These are phyloP conservation scores for Alternaria gaisen DNA, from an alignment of 2,329 filamentous ascomycete genomes.

Conservation along the genomic window DNA sequence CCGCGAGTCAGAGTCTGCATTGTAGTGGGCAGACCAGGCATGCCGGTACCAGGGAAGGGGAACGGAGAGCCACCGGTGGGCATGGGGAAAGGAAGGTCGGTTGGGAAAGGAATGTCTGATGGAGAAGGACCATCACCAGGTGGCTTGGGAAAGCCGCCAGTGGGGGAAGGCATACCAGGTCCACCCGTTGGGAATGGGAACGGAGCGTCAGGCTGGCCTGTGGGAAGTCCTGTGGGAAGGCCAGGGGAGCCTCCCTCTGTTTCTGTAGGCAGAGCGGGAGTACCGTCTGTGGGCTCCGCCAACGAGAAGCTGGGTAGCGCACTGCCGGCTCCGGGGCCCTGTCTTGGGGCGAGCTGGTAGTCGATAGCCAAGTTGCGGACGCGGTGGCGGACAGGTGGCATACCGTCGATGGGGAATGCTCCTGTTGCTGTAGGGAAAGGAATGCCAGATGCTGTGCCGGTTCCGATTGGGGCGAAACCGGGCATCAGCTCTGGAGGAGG, in stretches of 20 bases:
- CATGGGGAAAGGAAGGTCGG: constrained; percentile 9
- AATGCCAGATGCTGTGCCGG: constrained; percentile 9
- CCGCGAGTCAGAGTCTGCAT: constrained; percentile 24
- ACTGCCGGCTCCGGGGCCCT: constrained; percentile 5
- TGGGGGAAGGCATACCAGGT: constrained; percentile 1
- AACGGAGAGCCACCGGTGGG: constrained; percentile 14
- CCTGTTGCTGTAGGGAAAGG: constrained; percentile 17
- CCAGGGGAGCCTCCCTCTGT: background rate
- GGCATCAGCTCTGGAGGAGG: constrained; percentile 13
- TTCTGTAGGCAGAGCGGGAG: constrained; percentile 3
- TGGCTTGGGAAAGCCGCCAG: constrained; percentile 7
- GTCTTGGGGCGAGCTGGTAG: constrained; percentile 28
- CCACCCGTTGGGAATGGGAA: background rate
- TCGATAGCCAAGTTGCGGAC: constrained; percentile 19
- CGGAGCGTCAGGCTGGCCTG: background rate
- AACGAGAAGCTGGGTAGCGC: constrained; percentile 24
- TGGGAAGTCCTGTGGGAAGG: background rate
- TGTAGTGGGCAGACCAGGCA: constrained; percentile 12
- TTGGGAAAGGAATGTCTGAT: constrained; percentile 1
- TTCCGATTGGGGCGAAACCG: constrained; percentile 5
- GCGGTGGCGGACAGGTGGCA: background rate
- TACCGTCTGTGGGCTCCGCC: constrained; percentile 12
- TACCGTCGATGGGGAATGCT: background rate
- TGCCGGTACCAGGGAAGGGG: constrained; percentile 4
- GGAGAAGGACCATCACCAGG: background rate